Percentiles rank a stretch among this genome's conserved stretches.
These are phyloP conservation scores for Nissolia schottii DNA, from an alignment of 306 rosid genomes.

Conservation along the genomic window DNA sequence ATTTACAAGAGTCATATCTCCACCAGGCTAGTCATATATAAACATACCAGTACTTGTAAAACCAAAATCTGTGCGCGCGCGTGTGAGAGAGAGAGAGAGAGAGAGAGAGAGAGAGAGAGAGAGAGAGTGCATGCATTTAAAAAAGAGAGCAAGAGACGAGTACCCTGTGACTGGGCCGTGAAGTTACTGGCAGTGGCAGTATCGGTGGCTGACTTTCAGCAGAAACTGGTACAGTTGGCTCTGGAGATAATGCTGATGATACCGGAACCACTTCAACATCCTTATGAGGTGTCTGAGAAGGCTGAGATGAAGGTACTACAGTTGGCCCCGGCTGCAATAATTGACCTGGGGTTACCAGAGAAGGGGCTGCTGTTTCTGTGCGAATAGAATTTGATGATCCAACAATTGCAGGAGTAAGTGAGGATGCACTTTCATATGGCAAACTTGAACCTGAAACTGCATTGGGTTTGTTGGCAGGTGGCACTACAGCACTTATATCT, in stretches of 20 bases:
- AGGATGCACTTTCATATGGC: conserved; percentile 56
- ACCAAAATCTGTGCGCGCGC: neutral
- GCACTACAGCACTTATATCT: conserved; percentile 44
- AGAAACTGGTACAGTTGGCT: conserved; percentile 38
- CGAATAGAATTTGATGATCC: conserved; percentile 50
- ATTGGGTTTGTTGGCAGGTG: conserved; percentile 47
- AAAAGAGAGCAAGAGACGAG: conserved; percentile 1
- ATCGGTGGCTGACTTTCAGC: conserved; percentile 73
- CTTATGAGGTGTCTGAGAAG: conserved; percentile 55
- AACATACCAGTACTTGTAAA: neutral
- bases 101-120: neutral
- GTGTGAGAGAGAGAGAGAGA: neutral
- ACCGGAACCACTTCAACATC: conserved; percentile 80
- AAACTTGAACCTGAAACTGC: conserved; percentile 45
- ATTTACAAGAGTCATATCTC: neutral
- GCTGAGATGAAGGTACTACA: conserved; percentile 43
- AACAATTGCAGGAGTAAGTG: conserved; percentile 42
- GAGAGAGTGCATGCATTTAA: neutral
- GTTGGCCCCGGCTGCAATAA: conserved; percentile 65
- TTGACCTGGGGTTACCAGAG: conserved; percentile 86
- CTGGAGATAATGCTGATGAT: conserved; percentile 47
- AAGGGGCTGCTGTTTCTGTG: conserved; percentile 47
- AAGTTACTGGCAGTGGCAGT: conserved; percentile 69
- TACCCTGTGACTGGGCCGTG: conserved; percentile 52
- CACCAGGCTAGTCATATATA: neutral